These are phyloP conservation scores for Sordaria brevicollis DNA, from an alignment of 495 filamentous ascomycete species.

Conservation along the genomic window DNA sequence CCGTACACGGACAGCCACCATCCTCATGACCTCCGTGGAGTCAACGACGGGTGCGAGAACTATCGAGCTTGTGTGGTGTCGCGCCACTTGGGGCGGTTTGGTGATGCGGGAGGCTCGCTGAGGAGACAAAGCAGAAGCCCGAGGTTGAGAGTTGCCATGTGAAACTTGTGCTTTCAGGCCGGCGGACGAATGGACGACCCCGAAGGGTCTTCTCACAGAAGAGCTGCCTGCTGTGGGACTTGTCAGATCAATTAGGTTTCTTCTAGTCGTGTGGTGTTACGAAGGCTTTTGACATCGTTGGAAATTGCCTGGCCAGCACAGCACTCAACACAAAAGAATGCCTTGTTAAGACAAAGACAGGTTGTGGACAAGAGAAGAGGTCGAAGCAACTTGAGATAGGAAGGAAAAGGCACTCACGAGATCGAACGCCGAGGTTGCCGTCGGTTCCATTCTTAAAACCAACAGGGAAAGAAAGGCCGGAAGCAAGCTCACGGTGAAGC, in stretches of 20 bases:
- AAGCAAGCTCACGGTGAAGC: conserved; percentile 88
- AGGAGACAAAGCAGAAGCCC: not conserved
- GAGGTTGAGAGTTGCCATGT: not conserved
- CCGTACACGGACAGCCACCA: not conserved
- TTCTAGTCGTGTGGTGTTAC: no score
- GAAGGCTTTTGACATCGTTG: no score
- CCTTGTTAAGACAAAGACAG: no score
- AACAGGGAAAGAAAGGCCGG: conserved; percentile 94
- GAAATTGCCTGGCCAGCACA: no score
- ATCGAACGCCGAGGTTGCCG: conserved; percentile 82
- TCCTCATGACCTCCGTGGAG: not conserved
- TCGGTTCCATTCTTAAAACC: conserved; percentile 99
- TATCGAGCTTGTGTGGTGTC: not conserved
- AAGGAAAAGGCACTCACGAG: no score
- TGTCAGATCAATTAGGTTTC: not conserved
- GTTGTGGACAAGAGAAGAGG: no score
- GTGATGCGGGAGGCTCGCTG: not conserved
- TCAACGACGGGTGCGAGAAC: not conserved
- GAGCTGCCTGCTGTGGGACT: not conserved
- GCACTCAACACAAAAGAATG: no score
- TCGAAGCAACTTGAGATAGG: no score
- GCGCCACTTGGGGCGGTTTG: not conserved
- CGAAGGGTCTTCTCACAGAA: not conserved
- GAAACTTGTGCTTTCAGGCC: not conserved
- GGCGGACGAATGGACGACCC: not conserved